phyloP scores from a whole-genome alignment of 352 stramenopile species.

The Phytophthora hibernalis region DNA sequence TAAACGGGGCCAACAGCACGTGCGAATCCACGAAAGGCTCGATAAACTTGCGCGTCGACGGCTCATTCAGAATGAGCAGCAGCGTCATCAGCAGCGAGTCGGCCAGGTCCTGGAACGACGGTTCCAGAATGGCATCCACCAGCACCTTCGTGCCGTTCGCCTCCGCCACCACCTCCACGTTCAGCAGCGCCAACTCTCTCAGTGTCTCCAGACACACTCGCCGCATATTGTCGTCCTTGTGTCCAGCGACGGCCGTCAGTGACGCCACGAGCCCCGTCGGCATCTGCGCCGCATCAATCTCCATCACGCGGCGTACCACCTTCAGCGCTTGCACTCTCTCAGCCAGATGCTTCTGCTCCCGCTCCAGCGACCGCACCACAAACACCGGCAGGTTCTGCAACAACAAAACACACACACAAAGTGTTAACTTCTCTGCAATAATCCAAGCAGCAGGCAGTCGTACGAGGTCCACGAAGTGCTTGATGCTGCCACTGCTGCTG shows the following conservation, averaged over 20 bases:
- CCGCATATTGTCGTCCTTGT: slow-evolving; percentile 92
- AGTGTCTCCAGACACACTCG: slow-evolving; percentile 89
- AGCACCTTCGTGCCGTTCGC: slow-evolving; percentile 86
- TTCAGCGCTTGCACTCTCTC: slow-evolving; percentile 91
- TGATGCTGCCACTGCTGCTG: slow-evolving; percentile 77
- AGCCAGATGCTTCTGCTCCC: slow-evolving; percentile 86
- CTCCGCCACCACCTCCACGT: slow-evolving; percentile 84
- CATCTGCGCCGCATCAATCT: slow-evolving; percentile 88
- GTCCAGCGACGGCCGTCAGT: slow-evolving; percentile 82
- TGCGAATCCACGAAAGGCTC: slow-evolving; percentile 90
- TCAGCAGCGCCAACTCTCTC: slow-evolving; percentile 80
- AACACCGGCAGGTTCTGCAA: slow-evolving; percentile 74
- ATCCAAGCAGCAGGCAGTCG: neutral
- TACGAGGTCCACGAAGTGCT: slow-evolving; percentile 62
- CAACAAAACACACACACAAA: neutral
- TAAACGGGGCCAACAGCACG: slow-evolving; percentile 88
- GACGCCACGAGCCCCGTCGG: slow-evolving; percentile 84
- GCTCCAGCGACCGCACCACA: slow-evolving; percentile 83
- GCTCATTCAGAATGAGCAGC: slow-evolving; percentile 87
- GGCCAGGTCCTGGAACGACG: slow-evolving; percentile 86
- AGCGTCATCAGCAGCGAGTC: slow-evolving; percentile 89
- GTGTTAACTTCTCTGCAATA: neutral
- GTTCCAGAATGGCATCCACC: slow-evolving; percentile 89
- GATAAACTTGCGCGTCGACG: slow-evolving; percentile 85
- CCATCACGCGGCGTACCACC: slow-evolving; percentile 83